These are phyloP conservation scores for Pythium plurisporium DNA, from an alignment of 352 stramenopile species.

Conservation along the genomic window DNA sequence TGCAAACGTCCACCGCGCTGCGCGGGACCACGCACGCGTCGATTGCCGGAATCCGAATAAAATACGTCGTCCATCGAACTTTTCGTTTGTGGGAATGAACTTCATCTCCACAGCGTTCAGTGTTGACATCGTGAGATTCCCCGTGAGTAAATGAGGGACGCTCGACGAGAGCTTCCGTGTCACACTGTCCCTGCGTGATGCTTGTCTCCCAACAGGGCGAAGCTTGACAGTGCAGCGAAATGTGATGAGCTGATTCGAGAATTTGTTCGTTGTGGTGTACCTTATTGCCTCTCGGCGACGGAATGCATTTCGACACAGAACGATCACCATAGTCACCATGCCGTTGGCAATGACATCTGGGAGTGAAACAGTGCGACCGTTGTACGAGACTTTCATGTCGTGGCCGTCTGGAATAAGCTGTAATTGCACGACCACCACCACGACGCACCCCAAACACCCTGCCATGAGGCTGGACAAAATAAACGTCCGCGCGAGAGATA, in stretches of 20 bases:
- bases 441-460: not conserved
- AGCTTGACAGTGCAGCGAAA: conserved; percentile 20
- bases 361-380: not conserved
- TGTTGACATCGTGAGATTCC: not conserved
- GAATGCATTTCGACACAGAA: conserved; percentile 24
- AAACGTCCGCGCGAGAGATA: conserved; percentile 1
- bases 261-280: conserved; percentile 4
- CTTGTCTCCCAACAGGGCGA: not conserved
- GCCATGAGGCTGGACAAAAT: not conserved
- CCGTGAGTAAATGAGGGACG: not conserved
- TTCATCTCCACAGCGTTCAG: not conserved
- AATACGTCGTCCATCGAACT: not conserved
- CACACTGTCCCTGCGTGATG: no score
- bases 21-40: not conserved
- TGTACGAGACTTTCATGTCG: not conserved
- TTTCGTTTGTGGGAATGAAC: not conserved
- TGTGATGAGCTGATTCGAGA: conserved; percentile 17
- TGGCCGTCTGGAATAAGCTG: not conserved
- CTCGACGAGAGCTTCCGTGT: not conserved
- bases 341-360: conserved; percentile 20
- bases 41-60: not conserved
- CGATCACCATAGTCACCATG: conserved; percentile 19
- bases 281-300: conserved; percentile 9
- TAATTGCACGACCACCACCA: not conserved
- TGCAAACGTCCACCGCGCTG: not conserved